Evolutionary conservation across 768 basidiomycete genomes (phyloP).

Genomic region (Lactifluus piperatus): DNA sequence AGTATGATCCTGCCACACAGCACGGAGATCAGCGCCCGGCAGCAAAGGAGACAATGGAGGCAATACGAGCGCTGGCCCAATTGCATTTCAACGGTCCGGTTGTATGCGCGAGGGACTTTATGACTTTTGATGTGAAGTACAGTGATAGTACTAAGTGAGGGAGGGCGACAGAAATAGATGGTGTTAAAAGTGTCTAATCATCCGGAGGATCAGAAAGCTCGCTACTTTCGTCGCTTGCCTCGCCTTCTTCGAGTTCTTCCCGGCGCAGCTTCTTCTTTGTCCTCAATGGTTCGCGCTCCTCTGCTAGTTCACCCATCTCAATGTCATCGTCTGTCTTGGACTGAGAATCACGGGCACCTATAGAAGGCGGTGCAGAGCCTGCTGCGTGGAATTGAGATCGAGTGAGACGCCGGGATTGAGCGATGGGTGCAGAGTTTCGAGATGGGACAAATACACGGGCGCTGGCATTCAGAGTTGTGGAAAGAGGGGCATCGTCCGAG

Average conservation of each 20-base stretch:
- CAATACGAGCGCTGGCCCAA: conserved; percentile 50
- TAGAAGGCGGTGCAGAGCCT: conserved; percentile 19
- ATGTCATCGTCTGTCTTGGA: conserved; percentile 48
- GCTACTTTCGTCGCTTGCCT: conserved; percentile 75
- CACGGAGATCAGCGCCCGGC: conserved; percentile 18
- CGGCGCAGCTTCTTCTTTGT: conserved; percentile 41
- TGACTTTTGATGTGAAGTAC: conserved; percentile 53
- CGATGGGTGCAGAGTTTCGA: conserved; percentile 22
- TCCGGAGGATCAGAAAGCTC: conserved; percentile 72
- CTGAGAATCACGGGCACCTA: conserved; percentile 14
- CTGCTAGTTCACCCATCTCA: conserved; percentile 88
- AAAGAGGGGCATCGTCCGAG: conserved; percentile 24
- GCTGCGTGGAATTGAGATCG: background rate
- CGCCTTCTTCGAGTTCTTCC: conserved; percentile 81
- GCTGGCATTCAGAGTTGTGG: conserved; percentile 27
- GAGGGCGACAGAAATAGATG: conserved; percentile 3
- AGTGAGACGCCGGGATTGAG: background rate
- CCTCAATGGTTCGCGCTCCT: conserved; percentile 47
- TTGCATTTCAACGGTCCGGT: conserved; percentile 47
- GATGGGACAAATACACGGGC: conserved; percentile 29
- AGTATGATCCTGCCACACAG: conserved; percentile 42
- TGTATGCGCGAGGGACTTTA: conserved; percentile 64
- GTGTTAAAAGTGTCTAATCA: conserved; percentile 22
- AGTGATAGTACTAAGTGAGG: conserved; percentile 16
- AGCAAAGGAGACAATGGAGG: conserved; percentile 48